phyloP scores from a whole-genome alignment of 768 basidiomycete species.

The Coprinopsis strossmayeri region DNA sequence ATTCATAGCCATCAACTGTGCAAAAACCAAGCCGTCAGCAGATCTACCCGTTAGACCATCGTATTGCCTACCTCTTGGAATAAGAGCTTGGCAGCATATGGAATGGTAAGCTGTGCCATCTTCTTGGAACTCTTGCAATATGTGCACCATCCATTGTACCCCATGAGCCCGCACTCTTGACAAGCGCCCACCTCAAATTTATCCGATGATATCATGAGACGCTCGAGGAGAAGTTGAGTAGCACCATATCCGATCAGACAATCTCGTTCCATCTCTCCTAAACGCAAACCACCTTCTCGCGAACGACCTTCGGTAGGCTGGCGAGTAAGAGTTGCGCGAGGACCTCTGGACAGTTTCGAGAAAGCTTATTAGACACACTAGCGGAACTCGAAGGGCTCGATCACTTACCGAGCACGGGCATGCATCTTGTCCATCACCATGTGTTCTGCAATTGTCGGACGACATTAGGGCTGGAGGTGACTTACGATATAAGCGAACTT shows the following conservation, averaged over 20 bases:
- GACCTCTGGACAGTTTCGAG: constrained; percentile 54
- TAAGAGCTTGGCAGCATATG: constrained; percentile 90
- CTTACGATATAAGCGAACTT: constrained; percentile 24
- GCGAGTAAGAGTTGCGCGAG: constrained; percentile 91
- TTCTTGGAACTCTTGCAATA: constrained; percentile 97
- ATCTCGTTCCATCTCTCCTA: constrained; percentile 99
- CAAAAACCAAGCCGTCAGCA: constrained; percentile 6
- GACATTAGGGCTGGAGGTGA: constrained; percentile 1
- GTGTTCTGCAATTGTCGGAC: constrained; percentile 53
- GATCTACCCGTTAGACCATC: too few relatives aligned
- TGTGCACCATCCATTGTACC: constrained; percentile 94
- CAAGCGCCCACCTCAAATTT: constrained; percentile 97
- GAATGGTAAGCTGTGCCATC: constrained; percentile 92
- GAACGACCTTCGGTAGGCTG: constrained; percentile 99
- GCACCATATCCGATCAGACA: constrained; percentile 99
- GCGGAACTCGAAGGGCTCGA: constrained; percentile 1
- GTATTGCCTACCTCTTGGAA: constrained; percentile 79
- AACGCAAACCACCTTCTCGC: constrained; percentile 91
- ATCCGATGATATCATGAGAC: constrained; percentile 98
- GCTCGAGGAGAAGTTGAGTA: constrained; percentile 91
- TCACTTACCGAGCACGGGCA: constrained; percentile 82
- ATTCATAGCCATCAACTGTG: constrained; percentile 94
- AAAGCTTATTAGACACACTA: background rate
- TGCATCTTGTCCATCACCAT: constrained; percentile 99
- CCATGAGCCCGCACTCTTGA: constrained; percentile 90